Conservation (phyloP, 371 early-diverging fungal genomes). For the Conidiobolus incongruus region DNA sequence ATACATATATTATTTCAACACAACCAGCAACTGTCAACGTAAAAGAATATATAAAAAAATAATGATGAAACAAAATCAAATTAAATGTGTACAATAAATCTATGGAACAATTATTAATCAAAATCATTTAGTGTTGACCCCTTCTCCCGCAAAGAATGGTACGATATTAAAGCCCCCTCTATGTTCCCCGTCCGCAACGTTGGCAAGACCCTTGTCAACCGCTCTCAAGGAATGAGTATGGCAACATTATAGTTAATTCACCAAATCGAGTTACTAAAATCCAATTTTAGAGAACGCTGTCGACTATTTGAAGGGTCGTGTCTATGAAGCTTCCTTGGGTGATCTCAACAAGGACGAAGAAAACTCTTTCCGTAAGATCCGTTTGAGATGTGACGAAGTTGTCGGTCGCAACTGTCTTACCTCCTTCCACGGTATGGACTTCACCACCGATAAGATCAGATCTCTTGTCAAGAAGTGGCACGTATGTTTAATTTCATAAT, state of each 20-base stretch:
- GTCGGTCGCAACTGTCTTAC: conserved; percentile 97
- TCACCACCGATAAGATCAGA: conserved; percentile 99
- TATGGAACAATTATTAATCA: conserved; percentile 2
- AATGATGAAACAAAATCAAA: no score
- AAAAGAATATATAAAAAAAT: no score
- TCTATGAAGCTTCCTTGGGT: conserved; percentile 93
- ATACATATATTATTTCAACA: no score
- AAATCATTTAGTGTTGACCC: conserved; percentile 31
- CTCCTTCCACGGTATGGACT: conserved; percentile 99
- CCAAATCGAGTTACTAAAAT: no score
- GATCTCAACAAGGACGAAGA: conserved; percentile 95
- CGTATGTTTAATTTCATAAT: conserved; percentile 11
- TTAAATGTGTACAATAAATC: no score
- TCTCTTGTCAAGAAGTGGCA: conserved; percentile 99
- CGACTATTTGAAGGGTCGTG: conserved; percentile 92
- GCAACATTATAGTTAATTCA: no score
- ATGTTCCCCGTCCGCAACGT: conserved; percentile 83
- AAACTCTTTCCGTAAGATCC: conserved; percentile 94
- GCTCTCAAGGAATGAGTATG: conserved; percentile 93
- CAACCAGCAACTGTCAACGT: no score
- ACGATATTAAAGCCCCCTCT: conserved; percentile 95
- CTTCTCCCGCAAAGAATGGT: conserved; percentile 95
- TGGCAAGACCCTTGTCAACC: conserved; percentile 99
- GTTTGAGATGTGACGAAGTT: conserved; percentile 95
- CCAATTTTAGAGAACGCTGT: conserved; percentile 62